Conservation (phyloP, 2,329 filamentous ascomycete genomes). For the Fusarium sp. region DNA sequence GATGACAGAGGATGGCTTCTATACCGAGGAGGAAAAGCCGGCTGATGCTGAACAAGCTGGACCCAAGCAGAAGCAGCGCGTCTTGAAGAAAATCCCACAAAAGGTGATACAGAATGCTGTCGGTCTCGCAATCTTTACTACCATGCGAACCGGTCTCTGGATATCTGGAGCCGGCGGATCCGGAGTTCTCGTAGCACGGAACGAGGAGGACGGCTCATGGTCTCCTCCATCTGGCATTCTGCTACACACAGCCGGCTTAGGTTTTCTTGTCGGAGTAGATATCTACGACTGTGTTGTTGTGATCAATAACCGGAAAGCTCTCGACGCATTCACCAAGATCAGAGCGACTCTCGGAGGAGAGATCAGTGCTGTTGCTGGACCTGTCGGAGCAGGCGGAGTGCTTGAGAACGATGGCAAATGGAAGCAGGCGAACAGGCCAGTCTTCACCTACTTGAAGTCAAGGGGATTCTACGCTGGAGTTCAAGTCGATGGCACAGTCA, state of each 20-base stretch:
- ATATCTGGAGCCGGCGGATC: constrained; percentile 75
- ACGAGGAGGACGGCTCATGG: constrained; percentile 72
- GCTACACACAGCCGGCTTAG: constrained; percentile 81
- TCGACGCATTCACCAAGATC: constrained; percentile 80
- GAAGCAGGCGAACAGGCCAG: constrained; percentile 63
- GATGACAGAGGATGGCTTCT: constrained; percentile 63
- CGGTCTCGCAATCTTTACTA: constrained; percentile 78
- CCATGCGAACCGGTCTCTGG: constrained; percentile 74
- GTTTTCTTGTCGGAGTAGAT: constrained; percentile 83
- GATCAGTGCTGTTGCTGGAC: constrained; percentile 77
- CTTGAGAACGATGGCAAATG: constrained; percentile 68
- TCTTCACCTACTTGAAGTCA: constrained; percentile 81
- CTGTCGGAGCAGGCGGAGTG: constrained; percentile 76
- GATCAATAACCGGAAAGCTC: constrained; percentile 80
- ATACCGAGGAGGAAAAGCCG: constrained; percentile 53
- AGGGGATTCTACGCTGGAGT: constrained; percentile 88
- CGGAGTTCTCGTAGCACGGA: constrained; percentile 72
- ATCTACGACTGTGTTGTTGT: constrained; percentile 91
- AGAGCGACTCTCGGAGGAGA: constrained; percentile 82
- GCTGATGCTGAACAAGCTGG: constrained; percentile 42
- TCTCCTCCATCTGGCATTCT: constrained; percentile 84
- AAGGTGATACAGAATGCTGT: constrained; percentile 73
- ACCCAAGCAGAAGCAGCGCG: constrained; percentile 57
- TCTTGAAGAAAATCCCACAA: constrained; percentile 64
- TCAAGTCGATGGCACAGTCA: constrained; percentile 85